Evolutionary conservation across 179 eudicot species (phyloP).

Genomic region (Spinacia oleracea): DNA sequence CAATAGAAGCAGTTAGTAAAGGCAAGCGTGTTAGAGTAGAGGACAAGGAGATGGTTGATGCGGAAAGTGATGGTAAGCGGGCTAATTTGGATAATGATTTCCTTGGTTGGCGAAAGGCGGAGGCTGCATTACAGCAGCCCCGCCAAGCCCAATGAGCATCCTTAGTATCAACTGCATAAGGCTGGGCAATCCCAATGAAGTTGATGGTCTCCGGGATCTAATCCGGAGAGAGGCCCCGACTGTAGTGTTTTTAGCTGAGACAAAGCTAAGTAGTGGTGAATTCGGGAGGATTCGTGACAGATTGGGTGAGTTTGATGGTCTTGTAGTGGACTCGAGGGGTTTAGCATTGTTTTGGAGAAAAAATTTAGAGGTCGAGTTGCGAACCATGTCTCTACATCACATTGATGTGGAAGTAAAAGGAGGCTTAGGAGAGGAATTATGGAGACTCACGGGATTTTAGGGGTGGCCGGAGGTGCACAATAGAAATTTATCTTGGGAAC

Average conservation of each 20-base stretch:
- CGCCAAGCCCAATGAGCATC: neutral
- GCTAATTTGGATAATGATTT: no score
- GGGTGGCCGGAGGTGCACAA: neutral
- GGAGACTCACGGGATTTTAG: conserved; percentile 3
- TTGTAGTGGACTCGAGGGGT: neutral
- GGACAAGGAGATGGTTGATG: no score
- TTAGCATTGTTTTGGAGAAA: neutral
- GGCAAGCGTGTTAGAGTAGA: no score
- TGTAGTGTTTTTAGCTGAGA: neutral
- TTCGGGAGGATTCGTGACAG: neutral
- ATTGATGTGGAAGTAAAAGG: neutral
- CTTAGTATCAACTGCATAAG: neutral
- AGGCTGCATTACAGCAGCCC: neutral
- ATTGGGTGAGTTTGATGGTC: neutral
- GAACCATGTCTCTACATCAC: neutral
- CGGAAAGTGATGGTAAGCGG: no score
- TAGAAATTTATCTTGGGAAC: neutral
- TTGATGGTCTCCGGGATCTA: neutral
- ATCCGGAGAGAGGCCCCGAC: neutral
- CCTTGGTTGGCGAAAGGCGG: no score
- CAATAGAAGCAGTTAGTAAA: no score
- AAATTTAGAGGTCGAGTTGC: neutral
- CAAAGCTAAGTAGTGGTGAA: neutral
- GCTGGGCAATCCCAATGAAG: no score
- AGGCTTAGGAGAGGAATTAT: neutral